phyloP scores from a whole-genome alignment of 768 basidiomycete species.

The Trametes cingulata region DNA sequence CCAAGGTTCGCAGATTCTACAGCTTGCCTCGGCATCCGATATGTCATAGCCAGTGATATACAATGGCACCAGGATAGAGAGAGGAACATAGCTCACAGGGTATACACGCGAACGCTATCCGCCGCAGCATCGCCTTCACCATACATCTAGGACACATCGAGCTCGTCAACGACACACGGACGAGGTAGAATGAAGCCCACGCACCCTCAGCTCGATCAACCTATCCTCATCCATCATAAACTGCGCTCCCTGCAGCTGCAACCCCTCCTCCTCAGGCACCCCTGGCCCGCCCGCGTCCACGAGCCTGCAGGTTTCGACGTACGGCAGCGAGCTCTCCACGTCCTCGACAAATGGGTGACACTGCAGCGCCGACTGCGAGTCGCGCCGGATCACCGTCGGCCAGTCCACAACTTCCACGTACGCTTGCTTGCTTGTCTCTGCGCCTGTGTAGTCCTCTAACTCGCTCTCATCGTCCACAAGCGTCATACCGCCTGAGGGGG shows the following conservation, averaged over 20 bases:
- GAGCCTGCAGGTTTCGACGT: constrained; percentile 30
- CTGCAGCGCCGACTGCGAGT: constrained; percentile 15
- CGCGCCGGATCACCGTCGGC: constrained; percentile 10
- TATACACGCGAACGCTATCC: neutral
- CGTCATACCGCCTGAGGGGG: neutral
- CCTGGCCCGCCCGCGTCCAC: neutral
- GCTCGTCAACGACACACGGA: too few relatives aligned
- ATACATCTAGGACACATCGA: neutral
- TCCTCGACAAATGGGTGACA: constrained; percentile 23
- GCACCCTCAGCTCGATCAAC: constrained; percentile 42
- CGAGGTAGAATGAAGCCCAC: constrained; percentile 12
- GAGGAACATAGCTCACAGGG: neutral
- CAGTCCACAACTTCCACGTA: constrained; percentile 6
- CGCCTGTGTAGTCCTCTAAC: constrained; percentile 5
- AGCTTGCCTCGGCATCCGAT: too few relatives aligned
- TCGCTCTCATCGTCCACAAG: neutral
- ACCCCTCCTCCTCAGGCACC: neutral
- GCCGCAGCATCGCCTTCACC: neutral
- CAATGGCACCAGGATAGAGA: too few relatives aligned
- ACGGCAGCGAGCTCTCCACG: constrained; percentile 27
- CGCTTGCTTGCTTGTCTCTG: constrained; percentile 4
- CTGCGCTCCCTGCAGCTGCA: constrained; percentile 29
- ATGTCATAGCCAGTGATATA: too few relatives aligned
- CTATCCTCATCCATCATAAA: constrained; percentile 47
- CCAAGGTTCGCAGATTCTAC: neutral